Percentiles rank a stretch among this genome's conserved stretches.
These are phyloP conservation scores for Ganoderma resinaceum DNA, from an alignment of 1,284 basidiomycete species.

Conservation along the genomic window DNA sequence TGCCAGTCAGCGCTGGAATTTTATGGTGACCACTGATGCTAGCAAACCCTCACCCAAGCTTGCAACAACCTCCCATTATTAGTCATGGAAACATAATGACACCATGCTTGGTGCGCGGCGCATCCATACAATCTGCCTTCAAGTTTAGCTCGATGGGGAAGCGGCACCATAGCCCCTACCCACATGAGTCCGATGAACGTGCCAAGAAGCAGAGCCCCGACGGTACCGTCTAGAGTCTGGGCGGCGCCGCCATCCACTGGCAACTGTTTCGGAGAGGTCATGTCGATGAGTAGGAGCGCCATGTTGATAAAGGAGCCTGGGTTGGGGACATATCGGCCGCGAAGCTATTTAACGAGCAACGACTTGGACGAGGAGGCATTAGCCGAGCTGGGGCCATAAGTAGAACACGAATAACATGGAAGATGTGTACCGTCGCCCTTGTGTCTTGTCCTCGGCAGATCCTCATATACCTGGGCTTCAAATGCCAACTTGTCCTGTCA, in stretches of 20 bases:
- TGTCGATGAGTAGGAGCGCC: not conserved
- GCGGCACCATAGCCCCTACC: not conserved
- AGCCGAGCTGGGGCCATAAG: not conserved
- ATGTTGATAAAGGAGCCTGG: not conserved
- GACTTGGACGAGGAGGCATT: not conserved
- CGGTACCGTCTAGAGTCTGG: not conserved
- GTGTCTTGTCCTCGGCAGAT: not conserved
- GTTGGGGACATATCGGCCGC: not conserved
- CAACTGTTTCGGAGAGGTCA: not conserved
- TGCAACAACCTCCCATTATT: not conserved
- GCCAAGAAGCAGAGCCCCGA: conserved; percentile 11
- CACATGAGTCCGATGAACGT: conserved; percentile 14
- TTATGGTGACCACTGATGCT: not conserved
- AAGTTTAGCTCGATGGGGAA: not conserved
- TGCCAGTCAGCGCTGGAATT: not conserved
- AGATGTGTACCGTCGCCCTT: not conserved
- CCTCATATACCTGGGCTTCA: not conserved
- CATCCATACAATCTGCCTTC: not conserved
- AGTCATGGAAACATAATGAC: not conserved
- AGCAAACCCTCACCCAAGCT: not conserved
- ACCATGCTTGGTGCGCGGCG: conserved; percentile 2
- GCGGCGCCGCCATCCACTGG: too few relatives aligned
- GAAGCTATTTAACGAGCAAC: not conserved
- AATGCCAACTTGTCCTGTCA: not conserved
- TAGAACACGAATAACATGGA: not conserved